phyloP scores from a whole-genome alignment of 139 green algal genomes.

The Picochlorum sp. region DNA sequence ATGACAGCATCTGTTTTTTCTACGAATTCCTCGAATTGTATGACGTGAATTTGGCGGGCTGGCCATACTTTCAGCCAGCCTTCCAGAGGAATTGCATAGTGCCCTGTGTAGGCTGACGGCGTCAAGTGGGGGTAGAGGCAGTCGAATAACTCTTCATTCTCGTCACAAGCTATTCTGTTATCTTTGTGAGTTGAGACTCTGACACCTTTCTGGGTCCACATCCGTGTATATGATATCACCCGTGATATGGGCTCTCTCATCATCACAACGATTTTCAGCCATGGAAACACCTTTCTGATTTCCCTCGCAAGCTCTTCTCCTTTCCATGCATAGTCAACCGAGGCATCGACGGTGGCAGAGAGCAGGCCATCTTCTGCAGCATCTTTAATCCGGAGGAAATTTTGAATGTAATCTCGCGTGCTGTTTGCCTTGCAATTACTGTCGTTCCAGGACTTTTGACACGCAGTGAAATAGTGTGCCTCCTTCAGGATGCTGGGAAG shows the following conservation, averaged over 20 bases:
- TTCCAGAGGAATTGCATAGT: conserved; percentile 11
- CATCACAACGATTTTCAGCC: conserved; percentile 12
- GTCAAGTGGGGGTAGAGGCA: neutral
- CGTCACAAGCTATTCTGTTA: conserved; percentile 5
- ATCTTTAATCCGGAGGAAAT: conserved; percentile 8
- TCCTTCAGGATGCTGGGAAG: conserved; percentile 5
- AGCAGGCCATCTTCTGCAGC: conserved; percentile 2
- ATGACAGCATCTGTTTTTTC: neutral
- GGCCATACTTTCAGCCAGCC: conserved; percentile 9
- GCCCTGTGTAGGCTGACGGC: neutral
- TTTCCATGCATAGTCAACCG: conserved; percentile 13
- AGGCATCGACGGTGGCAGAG: conserved; percentile 2
- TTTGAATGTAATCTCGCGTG: neutral
- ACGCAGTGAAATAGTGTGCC: conserved; percentile 11
- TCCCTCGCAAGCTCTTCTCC: conserved; percentile 4
- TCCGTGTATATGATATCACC: conserved; percentile 10
- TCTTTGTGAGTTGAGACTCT: neutral
- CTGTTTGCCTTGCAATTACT: conserved; percentile 3
- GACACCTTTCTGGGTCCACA: conserved; percentile 5
- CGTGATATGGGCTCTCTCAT: conserved; percentile 13
- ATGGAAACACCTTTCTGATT: conserved; percentile 10
- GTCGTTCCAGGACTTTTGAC: conserved; percentile 10
- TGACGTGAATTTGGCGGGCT: conserved; percentile 8
- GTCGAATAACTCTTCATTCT: neutral
- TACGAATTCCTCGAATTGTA: conserved; percentile 12